Evolutionary conservation across 139 green algal species (phyloP).

Genomic region (Deuterostichococcus epilithicus): DNA sequence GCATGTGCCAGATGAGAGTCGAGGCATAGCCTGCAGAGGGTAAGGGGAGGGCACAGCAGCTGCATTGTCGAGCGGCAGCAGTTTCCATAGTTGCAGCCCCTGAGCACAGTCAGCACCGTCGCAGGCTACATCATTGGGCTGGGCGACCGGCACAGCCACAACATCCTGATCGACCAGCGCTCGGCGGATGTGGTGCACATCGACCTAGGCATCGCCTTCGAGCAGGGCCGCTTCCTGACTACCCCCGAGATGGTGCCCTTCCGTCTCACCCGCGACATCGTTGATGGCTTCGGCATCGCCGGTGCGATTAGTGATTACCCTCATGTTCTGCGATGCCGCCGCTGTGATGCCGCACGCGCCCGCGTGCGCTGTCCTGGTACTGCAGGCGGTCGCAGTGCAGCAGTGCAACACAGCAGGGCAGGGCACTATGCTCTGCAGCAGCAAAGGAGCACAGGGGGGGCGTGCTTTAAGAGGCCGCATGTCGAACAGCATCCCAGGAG

Average conservation of each 20-base stretch:
- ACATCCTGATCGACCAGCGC: constrained; percentile 85
- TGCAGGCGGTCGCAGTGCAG: too few relatives aligned
- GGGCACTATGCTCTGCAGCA: too few relatives aligned
- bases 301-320: constrained; percentile 44
- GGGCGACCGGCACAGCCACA: constrained; percentile 85
- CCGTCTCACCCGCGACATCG: constrained; percentile 86
- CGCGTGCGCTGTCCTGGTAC: too few relatives aligned
- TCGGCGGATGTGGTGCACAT: constrained; percentile 95
- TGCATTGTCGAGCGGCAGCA: too few relatives aligned
- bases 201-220: constrained; percentile 96
- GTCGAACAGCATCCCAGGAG: too few relatives aligned
- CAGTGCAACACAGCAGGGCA: too few relatives aligned
- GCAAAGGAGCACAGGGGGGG: too few relatives aligned
- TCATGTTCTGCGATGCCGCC: constrained; percentile 83
- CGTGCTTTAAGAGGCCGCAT: too few relatives aligned
- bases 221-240: constrained; percentile 85
- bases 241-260: constrained; percentile 95
- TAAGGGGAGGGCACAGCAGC: too few relatives aligned
- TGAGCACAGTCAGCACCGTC: constrained; percentile 24
- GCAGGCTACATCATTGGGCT: constrained; percentile 90
- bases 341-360: constrained; percentile 80
- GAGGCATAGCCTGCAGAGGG: too few relatives aligned
- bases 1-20: too few relatives aligned
- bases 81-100: neutral
- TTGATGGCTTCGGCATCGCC: constrained; percentile 89